Percentiles rank a stretch among this genome's conserved stretches.
Conservation (phyloP, 495 filamentous ascomycete species). For the Penicillium manginii region DNA sequence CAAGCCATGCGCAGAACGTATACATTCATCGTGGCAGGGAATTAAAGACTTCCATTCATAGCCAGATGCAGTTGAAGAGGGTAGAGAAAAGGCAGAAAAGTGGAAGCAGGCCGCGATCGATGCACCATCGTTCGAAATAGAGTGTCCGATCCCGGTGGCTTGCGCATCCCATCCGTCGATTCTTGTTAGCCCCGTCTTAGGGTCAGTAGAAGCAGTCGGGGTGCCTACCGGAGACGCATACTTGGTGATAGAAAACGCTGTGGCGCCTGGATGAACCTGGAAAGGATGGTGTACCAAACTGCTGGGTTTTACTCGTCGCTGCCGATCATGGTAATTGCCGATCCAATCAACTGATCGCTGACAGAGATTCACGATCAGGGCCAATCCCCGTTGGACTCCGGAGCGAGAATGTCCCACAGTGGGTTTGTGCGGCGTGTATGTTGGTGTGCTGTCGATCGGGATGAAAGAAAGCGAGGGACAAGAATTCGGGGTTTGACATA, state of each 20-base stretch:
- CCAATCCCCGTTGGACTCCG: conserved; percentile 2
- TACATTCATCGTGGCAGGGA: neutral
- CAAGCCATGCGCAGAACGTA: neutral
- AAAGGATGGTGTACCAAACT: neutral
- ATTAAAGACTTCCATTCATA: neutral
- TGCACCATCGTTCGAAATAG: neutral
- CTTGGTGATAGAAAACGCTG: neutral
- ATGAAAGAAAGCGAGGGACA: neutral
- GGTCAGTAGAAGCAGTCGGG: neutral
- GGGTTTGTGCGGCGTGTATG: neutral
- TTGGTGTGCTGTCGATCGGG: neutral
- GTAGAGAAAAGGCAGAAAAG: neutral
- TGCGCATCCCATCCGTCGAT: conserved; percentile 11
- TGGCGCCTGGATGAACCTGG: neutral
- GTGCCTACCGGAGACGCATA: neutral
- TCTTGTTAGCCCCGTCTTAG: neutral
- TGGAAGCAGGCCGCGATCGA: neutral
- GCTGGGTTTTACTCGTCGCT: neutral
- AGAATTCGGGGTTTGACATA: neutral
- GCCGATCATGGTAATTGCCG: conserved; percentile 4
- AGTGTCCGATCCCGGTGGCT: neutral
- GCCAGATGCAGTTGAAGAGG: neutral
- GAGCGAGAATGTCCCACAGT: neutral
- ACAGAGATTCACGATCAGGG: neutral
- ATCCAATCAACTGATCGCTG: neutral